These are phyloP conservation scores for Yamadazyma friedrichii DNA, from an alignment of 1,139 yeast species.

Conservation along the genomic window DNA sequence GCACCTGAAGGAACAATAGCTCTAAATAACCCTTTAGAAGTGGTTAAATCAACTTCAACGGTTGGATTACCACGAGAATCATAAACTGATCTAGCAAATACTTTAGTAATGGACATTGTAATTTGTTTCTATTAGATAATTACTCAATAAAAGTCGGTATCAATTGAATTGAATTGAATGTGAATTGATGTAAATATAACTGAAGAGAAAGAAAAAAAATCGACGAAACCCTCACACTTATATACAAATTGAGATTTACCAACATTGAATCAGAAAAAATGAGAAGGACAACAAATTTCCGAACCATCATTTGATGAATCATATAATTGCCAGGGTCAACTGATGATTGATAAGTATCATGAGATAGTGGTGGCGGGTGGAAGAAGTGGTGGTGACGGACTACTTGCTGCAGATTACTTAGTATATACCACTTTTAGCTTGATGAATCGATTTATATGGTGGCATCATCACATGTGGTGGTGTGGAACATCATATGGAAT, in stretches of 20 bases:
- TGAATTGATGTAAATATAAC: background rate
- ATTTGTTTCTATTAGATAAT: background rate
- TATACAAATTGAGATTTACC: background rate
- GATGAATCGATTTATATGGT: no score
- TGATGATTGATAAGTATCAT: no score
- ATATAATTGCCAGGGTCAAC: background rate
- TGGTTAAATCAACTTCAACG: slow-evolving; percentile 89
- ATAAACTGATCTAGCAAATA: slow-evolving; percentile 89
- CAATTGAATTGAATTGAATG: background rate
- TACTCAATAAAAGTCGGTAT: background rate
- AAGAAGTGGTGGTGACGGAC: no score
- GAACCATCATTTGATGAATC: slow-evolving; percentile 4
- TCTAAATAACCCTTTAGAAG: slow-evolving; percentile 85
- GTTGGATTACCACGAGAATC: slow-evolving; percentile 99
- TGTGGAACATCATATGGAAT: no score
- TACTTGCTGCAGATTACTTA: no score
- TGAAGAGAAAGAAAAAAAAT: background rate
- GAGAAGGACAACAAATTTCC: slow-evolving; percentile 4
- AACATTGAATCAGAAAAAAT: background rate
- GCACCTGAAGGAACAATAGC: slow-evolving; percentile 97
- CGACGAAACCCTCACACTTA: no score
- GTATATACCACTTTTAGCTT: no score
- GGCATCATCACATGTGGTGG: no score
- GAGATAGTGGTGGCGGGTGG: no score
- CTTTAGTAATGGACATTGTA: slow-evolving; percentile 49